Percentiles rank a stretch among this genome's conserved stretches.
Evolutionary conservation across 345 rosid species (phyloP).

Genomic region (Leavenworthia alabamica): DNA sequence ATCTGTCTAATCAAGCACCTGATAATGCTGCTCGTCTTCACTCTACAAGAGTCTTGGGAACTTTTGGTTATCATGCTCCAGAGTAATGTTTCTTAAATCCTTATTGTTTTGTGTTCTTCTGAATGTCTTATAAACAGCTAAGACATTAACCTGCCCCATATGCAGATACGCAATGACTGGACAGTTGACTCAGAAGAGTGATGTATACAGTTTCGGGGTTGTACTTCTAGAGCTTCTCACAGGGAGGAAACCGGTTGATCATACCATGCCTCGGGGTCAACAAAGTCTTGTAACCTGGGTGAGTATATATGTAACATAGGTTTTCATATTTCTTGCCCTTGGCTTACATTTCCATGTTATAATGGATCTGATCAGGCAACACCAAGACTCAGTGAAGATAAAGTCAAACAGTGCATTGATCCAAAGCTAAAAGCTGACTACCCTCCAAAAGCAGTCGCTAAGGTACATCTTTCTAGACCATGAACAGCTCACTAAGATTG

Average conservation of each 20-base stretch:
- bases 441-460: constrained; percentile 94
- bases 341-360: not conserved
- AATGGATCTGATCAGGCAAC: constrained; percentile 61
- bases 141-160: not conserved
- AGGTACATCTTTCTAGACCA: constrained; percentile 38
- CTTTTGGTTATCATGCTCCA: constrained; percentile 37
- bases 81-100: constrained; percentile 23
- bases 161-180: constrained; percentile 40
- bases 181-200: constrained; percentile 39
- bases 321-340: not conserved
- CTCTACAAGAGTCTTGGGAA: constrained; percentile 35
- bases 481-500: not conserved
- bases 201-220: constrained; percentile 36
- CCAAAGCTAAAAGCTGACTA: constrained; percentile 91
- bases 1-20: constrained; percentile 36
- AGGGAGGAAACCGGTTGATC: constrained; percentile 37
- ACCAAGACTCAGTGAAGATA: constrained; percentile 96
- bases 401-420: constrained; percentile 94
- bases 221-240: constrained; percentile 35
- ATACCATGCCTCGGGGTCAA: constrained; percentile 38
- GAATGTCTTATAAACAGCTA: not conserved
- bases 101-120: not conserved
- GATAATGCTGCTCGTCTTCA: constrained; percentile 39
- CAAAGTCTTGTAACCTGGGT: constrained; percentile 40
- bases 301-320: not conserved